Base-by-base conservation (phyloP, 345 rosid genomes). In the Arabidopsis arenosa region DNA sequence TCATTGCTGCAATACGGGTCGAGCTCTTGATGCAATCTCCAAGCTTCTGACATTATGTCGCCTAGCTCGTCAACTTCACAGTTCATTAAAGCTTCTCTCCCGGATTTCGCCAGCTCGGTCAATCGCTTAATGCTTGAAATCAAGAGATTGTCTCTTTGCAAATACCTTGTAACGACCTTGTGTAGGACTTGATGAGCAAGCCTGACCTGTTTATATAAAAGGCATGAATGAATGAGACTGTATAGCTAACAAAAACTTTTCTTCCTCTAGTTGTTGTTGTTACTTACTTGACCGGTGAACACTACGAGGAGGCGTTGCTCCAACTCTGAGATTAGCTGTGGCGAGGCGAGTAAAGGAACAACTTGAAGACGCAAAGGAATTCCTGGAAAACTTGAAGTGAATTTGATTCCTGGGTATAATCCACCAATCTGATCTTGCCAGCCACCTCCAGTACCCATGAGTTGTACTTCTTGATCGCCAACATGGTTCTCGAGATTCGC, bases 341-440 rank as follows among this genome's bases (percentile, higher is more conserved):
- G 80, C 2, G 93, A 88, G 51, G 96, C 87, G 78, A 87, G 73
- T 47, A 95, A 80, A 12, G 99, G 99, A 53, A 83, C 63, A 40
- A 92, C 99, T 80, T 95, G 97, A 33, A 95, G 97, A 58, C 94
- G 85, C 70, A 95, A 78, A 32, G 97, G 99, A 54, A 89, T 61
- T 69, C 99, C 99, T 15, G 99, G 97, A 76, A 90, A 89, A 73
- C 97, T 95, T 36, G 91, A 75, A 18, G 99, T 95, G 64, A 82
- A 87, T 79, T 95, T 95, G 68, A 95, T 89, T 51, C 97, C 97
- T 8, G 96, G 89, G 83, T 90, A 89, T 75, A 92, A 70, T 51
- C 99, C 99, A 71, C 99, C 97, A 14, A 89, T 89, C 81, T 95
- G 97, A 82, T 95, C 97, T 85, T 95, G 99, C 99, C 99, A 92